Conservation (phyloP, 352 stramenopile species). For the Phytophthora hybrid region DNA sequence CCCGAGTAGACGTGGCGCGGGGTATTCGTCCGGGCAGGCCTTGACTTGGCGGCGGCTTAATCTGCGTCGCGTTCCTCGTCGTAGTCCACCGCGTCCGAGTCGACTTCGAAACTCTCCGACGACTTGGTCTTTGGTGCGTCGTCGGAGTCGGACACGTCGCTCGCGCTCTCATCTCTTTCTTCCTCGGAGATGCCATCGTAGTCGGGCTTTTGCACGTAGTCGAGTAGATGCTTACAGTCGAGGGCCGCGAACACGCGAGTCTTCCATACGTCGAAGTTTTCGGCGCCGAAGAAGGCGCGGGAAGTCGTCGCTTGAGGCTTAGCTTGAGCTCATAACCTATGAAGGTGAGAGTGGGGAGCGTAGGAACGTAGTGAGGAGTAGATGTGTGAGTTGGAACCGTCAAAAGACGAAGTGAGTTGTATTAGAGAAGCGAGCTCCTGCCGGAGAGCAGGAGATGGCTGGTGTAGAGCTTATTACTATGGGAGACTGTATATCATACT, state of each 20-base stretch:
- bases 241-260: slow-evolving; percentile 4
- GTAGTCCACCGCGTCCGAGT: no score
- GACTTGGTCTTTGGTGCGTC: slow-evolving; percentile 2
- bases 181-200: slow-evolving; percentile 17
- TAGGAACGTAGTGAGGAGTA: neutral
- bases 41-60: no score
- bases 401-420: neutral
- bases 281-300: slow-evolving; percentile 6
- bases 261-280: no score
- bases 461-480: neutral
- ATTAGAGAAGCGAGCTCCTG: neutral
- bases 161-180: neutral
- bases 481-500: neutral
- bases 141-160: slow-evolving; percentile 5
- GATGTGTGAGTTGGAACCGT: neutral
- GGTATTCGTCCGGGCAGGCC: neutral
- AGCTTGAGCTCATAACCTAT: slow-evolving; percentile 3
- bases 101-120: neutral
- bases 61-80: no score
- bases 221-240: slow-evolving; percentile 29
- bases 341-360: neutral
- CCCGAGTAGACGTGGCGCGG: neutral
- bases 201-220: slow-evolving; percentile 19
- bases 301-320: slow-evolving; percentile 29
- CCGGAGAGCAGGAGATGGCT: neutral